Conservation (phyloP, 305 asterid genomes). For the Fraxinus platypoda region DNA sequence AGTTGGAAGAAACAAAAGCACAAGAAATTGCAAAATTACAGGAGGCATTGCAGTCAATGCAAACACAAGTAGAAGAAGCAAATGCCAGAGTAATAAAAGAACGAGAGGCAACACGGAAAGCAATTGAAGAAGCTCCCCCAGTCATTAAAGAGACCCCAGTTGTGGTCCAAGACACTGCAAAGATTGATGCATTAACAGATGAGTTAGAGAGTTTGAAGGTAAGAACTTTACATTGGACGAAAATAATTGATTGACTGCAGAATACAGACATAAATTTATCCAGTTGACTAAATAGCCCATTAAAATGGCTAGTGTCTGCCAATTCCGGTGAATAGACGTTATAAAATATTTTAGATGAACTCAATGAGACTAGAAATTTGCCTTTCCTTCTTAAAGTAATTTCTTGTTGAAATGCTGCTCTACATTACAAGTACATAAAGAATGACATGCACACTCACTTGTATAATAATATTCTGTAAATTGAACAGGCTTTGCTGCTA, state of each 20-base stretch:
- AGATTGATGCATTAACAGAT: conserved; percentile 73
- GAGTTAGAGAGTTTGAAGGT: conserved; percentile 87
- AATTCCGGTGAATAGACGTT: neutral
- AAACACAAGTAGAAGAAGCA: conserved; percentile 85
- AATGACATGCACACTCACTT: conserved; percentile 10
- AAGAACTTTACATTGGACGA: conserved; percentile 21
- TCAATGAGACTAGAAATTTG: conserved; percentile 2
- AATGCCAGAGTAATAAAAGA: conserved; percentile 76
- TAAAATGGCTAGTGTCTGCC: neutral
- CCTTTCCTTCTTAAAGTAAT: neutral
- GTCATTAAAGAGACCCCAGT: conserved; percentile 96
- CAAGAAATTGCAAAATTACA: conserved; percentile 82
- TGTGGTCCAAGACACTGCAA: conserved; percentile 82
- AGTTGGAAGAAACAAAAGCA: conserved; percentile 88
- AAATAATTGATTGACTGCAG: conserved; percentile 15
- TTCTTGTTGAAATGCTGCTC: conserved; percentile 20
- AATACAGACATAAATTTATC: conserved; percentile 5
- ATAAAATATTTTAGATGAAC: neutral
- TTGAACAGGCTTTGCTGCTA: conserved; percentile 65
- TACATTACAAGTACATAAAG: conserved; percentile 1
- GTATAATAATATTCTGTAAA: conserved; percentile 22
- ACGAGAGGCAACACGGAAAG: conserved; percentile 85
- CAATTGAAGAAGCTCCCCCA: conserved; percentile 97
- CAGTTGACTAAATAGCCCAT: neutral
- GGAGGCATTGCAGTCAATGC: conserved; percentile 76